Conservation (phyloP, 2,329 filamentous ascomycete genomes). For the Cladosporium sp. region DNA sequence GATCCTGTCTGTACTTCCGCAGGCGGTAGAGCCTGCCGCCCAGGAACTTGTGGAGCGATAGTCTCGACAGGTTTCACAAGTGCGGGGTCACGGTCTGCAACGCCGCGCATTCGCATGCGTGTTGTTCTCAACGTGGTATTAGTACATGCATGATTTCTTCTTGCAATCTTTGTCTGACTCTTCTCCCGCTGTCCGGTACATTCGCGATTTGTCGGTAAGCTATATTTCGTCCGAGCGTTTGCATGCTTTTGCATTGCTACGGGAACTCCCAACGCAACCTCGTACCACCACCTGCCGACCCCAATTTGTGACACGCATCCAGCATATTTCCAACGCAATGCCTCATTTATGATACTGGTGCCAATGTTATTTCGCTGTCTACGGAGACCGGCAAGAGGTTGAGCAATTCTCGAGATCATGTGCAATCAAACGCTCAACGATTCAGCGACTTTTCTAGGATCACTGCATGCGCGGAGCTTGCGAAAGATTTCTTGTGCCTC, state of each 20-base stretch:
- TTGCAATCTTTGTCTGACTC: not conserved
- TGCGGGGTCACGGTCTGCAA: not conserved
- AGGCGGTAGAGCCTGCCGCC: not conserved
- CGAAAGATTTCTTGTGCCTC: not conserved
- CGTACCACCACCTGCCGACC: not conserved
- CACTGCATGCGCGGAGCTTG: not conserved
- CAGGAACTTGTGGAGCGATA: not conserved
- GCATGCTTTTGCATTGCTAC: not conserved
- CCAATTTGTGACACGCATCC: not conserved
- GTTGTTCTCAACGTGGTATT: no score
- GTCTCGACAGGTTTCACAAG: not conserved
- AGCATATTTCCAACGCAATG: not conserved
- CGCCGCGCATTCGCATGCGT: not conserved
- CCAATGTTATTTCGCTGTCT: not conserved
- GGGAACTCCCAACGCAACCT: not conserved
- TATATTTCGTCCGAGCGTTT: not conserved
- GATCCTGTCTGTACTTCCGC: not conserved
- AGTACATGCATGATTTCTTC: not conserved
- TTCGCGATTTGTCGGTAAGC: not conserved
- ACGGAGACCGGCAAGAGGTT: not conserved
- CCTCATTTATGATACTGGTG: not conserved
- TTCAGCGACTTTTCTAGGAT: not conserved
- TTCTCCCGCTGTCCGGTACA: not conserved
- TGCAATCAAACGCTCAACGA: not conserved
- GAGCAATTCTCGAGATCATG: not conserved